Evolutionary conservation across 345 rosid genomes (phyloP).

Genomic region (Pistacia vera): DNA sequence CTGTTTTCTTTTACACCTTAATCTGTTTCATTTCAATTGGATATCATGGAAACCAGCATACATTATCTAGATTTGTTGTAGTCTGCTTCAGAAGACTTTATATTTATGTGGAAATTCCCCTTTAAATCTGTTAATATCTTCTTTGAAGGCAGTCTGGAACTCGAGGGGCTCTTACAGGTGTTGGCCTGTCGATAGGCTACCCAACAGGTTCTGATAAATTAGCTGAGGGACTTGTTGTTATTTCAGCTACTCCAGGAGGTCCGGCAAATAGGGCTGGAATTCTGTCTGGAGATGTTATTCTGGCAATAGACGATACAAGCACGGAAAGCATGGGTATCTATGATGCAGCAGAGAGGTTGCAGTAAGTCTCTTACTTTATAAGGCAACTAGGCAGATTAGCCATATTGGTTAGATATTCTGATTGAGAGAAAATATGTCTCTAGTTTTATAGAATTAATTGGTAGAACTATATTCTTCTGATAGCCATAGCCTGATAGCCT

Average conservation of each 20-base stretch:
- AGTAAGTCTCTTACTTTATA: slow-evolving; percentile 49
- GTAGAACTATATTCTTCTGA: background rate
- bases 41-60: slow-evolving; percentile 9
- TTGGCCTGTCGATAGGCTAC: slow-evolving; percentile 93
- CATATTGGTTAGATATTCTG: background rate
- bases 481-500: background rate
- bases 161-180: slow-evolving; percentile 92
- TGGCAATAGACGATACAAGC: slow-evolving; percentile 61
- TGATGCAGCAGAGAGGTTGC: slow-evolving; percentile 91
- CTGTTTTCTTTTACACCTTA: slow-evolving; percentile 26
- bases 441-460: background rate
- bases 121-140: slow-evolving; percentile 44
- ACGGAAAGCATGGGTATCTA: slow-evolving; percentile 80
- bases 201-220: slow-evolving; percentile 58
- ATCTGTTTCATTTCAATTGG: slow-evolving; percentile 12
- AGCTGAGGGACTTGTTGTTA: slow-evolving; percentile 70
- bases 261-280: slow-evolving; percentile 89
- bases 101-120: background rate
- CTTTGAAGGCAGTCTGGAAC: slow-evolving; percentile 98
- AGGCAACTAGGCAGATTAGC: background rate
- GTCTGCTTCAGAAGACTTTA: background rate
- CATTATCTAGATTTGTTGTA: background rate
- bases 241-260: slow-evolving; percentile 91
- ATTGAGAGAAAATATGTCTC: background rate
- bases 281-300: slow-evolving; percentile 74